Conservation (phyloP, 176 grass and related monocot genomes). For the Musa acuminata region DNA sequence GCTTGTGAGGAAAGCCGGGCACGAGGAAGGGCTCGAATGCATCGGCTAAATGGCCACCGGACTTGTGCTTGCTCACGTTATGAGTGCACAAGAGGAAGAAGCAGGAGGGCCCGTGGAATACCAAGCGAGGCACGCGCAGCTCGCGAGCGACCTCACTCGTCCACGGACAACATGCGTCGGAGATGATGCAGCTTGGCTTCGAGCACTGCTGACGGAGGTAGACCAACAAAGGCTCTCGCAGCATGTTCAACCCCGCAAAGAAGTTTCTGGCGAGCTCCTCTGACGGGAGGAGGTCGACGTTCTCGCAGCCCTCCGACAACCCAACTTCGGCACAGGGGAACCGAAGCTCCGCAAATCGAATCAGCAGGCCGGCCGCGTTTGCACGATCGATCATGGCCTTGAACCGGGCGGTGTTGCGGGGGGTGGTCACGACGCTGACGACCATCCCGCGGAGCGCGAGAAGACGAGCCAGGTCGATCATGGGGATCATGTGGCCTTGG, state of each 20-base stretch:
- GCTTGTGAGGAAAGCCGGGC: slow-evolving; percentile 24
- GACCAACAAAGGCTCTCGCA: slow-evolving; percentile 22
- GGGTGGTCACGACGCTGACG: slow-evolving; percentile 27
- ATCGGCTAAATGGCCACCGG: slow-evolving; percentile 13
- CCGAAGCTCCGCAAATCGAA: slow-evolving; percentile 10
- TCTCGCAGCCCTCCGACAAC: slow-evolving; percentile 23
- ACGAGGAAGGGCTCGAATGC: slow-evolving; percentile 17
- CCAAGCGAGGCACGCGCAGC: slow-evolving; percentile 20
- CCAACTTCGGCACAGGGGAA: slow-evolving; percentile 13
- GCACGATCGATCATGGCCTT: slow-evolving; percentile 20
- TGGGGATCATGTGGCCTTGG: slow-evolving; percentile 33
- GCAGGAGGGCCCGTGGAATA: slow-evolving; percentile 9
- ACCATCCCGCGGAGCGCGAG: slow-evolving; percentile 12
- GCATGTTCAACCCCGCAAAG: slow-evolving; percentile 9
- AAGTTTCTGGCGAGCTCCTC: neutral
- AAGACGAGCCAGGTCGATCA: slow-evolving; percentile 31
- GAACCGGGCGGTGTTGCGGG: slow-evolving; percentile 21
- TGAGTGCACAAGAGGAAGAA: slow-evolving; percentile 21
- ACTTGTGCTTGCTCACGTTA: neutral
- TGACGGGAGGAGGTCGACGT: slow-evolving; percentile 8
- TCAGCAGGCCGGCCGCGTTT: slow-evolving; percentile 13
- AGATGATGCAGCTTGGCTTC: slow-evolving; percentile 25
- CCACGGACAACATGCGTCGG: slow-evolving; percentile 12
- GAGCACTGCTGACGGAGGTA: slow-evolving; percentile 14
- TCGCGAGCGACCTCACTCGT: slow-evolving; percentile 19